Evolutionary conservation across 192 early-diverging fungal species (phyloP), one percentile per base, ranked within the genome.

Genomic region (Spinellus fusiger): DNA sequence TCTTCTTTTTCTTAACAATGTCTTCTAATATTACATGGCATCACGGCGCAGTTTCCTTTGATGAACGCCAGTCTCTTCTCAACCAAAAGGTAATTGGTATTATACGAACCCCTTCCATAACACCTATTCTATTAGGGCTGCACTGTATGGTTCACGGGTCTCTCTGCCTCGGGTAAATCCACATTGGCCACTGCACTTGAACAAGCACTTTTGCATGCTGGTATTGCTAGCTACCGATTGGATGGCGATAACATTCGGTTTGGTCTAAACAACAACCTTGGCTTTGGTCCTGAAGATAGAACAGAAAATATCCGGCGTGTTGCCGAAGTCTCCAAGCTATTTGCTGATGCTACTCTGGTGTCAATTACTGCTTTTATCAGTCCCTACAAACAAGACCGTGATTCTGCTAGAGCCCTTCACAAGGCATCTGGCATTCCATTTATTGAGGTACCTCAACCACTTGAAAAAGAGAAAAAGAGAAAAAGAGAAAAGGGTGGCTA

Each of bases 241-340:
- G 94, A 97, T 66, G 94, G 94, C 38, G 94, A 97, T 79, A 97
- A 97, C 75, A 89, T 97, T 52, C 87, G 94, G n/a, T 97, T 97
- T 64, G 94, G 94, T 25, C 75, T 97, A 40, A 97, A 97, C 84
- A 95, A 93, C 77, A 89, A 94, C 71, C 77, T 96, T 23, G 90
- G 92, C 27, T 96, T 94, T 65, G 89, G 89, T 51, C 90, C 90
- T 48, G 86, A 88, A 48, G 94, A 93, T 62, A 86, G 94, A 52
- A 86, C 87, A 1, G 94, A 97, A 68, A 97, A 97, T 84, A 97
- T 97, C 73, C 87, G 94, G 32, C 84, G 94, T 49, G 94, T 97
- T 68, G 84, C 89, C 10, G 94, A 97, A 68, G 89, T 89, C 35
- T 78, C 90, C 70, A 94, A 93, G 78, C 82, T 96, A 28, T 96